These are phyloP conservation scores for Oldenlandia corymbosa DNA, from an alignment of 257 asterid species.

Conservation along the genomic window DNA sequence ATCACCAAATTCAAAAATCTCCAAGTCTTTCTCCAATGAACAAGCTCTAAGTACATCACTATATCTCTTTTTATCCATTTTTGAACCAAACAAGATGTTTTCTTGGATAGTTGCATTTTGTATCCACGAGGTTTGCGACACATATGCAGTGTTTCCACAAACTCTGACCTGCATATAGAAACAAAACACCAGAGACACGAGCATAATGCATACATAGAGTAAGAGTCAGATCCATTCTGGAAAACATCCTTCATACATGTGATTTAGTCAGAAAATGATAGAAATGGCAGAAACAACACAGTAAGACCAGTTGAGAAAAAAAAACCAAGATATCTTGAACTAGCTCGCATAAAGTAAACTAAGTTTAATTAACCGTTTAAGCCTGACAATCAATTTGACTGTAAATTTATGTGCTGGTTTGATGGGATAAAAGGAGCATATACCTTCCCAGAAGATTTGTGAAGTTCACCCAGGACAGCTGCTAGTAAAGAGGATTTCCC, in stretches of 20 bases:
- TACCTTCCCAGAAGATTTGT: conserved; percentile 60
- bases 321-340: too few species aligned
- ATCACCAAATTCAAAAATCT: conserved; percentile 92
- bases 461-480: conserved; percentile 66
- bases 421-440: background rate
- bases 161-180: conserved; percentile 44
- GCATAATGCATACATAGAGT: background rate
- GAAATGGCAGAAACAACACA: background rate
- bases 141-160: conserved; percentile 69
- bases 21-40: conserved; percentile 91
- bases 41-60: conserved; percentile 67
- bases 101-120: conserved; percentile 93
- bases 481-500: conserved; percentile 73
- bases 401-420: too few species aligned
- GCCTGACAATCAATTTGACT: too few species aligned
- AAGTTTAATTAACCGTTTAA: too few species aligned
- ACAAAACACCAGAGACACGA: conserved; percentile 2
- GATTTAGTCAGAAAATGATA: background rate
- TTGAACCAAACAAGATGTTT: conserved; percentile 60
- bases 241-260: too few species aligned
- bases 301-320: background rate
- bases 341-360: too few species aligned
- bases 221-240: too few species aligned
- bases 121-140: conserved; percentile 90
- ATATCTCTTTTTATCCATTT: conserved; percentile 56